Conservation (phyloP, 2,329 filamentous ascomycete species). For the Xylaria sp. region DNA sequence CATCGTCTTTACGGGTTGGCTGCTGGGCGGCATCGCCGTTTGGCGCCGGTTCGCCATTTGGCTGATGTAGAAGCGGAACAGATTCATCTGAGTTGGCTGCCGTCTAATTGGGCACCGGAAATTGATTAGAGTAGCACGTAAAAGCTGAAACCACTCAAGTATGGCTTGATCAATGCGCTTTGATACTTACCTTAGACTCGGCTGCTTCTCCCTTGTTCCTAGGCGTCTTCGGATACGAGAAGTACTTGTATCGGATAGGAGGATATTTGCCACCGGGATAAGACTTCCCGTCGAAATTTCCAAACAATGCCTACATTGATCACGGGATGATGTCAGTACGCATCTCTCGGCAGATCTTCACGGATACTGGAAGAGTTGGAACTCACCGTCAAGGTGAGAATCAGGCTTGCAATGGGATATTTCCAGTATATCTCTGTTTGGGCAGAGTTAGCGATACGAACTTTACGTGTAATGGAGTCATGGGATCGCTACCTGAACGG, state of each 20-base stretch:
- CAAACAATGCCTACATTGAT: conserved; percentile 15
- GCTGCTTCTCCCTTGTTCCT: conserved; percentile 17
- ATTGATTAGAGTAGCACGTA: background rate
- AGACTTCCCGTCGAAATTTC: conserved; percentile 12
- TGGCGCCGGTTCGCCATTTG: background rate
- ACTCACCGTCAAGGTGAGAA: conserved; percentile 18
- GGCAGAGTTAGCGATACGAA: conserved; percentile 3
- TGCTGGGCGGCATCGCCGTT: background rate
- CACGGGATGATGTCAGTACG: background rate
- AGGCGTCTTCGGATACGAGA: conserved; percentile 18
- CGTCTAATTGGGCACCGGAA: background rate
- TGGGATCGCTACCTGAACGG: background rate
- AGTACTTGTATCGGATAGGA: conserved; percentile 22
- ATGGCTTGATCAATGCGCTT: background rate
- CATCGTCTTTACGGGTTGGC: background rate
- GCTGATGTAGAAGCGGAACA: background rate
- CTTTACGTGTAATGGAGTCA: background rate
- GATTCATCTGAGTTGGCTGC: background rate
- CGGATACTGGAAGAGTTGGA: background rate
- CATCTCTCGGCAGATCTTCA: background rate
- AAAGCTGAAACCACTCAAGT: background rate
- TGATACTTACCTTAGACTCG: conserved; percentile 8
- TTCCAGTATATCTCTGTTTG: conserved; percentile 24
- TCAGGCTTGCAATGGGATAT: conserved; percentile 20
- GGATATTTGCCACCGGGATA: conserved; percentile 16